phyloP scores from a whole-genome alignment of 257 asterid genomes.

The Buddleja alternifolia region DNA sequence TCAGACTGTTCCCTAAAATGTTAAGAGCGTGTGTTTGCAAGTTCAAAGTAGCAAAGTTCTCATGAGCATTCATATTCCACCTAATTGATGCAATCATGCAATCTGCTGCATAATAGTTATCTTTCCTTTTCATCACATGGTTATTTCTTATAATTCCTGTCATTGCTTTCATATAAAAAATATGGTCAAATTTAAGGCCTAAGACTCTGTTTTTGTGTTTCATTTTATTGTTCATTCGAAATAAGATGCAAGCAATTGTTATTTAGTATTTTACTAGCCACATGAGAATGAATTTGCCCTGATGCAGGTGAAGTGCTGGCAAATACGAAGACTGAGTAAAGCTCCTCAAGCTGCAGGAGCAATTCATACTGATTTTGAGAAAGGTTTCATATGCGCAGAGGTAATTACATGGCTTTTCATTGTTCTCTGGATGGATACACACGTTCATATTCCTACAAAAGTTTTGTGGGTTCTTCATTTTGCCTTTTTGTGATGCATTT shows the following conservation, averaged over 20 bases:
- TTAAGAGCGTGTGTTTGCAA: background rate
- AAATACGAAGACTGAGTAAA: constrained; percentile 82
- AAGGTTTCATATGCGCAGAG: constrained; percentile 98
- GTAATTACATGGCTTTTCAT: constrained; percentile 37
- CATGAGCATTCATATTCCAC: background rate
- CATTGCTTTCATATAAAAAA: background rate
- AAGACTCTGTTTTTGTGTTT: background rate
- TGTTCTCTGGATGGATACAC: constrained; percentile 1
- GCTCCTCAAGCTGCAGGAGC: constrained; percentile 99
- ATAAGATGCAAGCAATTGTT: background rate
- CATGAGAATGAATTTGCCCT: constrained; percentile 25
- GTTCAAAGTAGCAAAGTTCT: background rate
- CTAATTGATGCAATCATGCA: background rate
- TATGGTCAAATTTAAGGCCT: background rate
- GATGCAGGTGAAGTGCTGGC: constrained; percentile 97
- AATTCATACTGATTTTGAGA: constrained; percentile 94
- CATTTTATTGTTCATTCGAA: background rate
- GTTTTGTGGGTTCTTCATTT: background rate
- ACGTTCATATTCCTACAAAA: background rate
- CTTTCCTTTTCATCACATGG: background rate
- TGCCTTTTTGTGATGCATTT: constrained; percentile 25
- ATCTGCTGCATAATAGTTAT: background rate
- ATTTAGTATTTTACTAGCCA: background rate
- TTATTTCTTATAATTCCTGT: constrained; percentile 1
- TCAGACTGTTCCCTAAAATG: background rate